These are phyloP conservation scores for Umbelopsis sp. DNA, from an alignment of 192 early-diverging fungal species.

Conservation along the genomic window DNA sequence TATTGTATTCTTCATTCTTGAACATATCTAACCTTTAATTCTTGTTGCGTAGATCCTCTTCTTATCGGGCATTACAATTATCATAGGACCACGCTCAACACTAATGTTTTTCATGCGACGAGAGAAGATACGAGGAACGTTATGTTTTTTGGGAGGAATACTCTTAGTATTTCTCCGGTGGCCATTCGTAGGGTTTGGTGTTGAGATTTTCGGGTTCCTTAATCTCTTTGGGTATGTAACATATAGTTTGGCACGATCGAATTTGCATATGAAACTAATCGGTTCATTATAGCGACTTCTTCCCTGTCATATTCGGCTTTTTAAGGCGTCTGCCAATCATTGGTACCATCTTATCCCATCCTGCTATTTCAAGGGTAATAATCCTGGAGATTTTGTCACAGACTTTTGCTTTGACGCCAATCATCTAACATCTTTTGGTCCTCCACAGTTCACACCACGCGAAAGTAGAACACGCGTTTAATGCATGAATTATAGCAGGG, in stretches of 20 bases:
- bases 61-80: slow-evolving; percentile 80
- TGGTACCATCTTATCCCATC: slow-evolving; percentile 83
- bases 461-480: slow-evolving; percentile 4
- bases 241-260: too few species aligned
- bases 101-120: slow-evolving; percentile 78
- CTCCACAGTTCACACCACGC: neutral
- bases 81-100: slow-evolving; percentile 87
- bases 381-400: neutral
- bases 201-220: slow-evolving; percentile 92
- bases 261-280: slow-evolving; percentile 1
- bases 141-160: slow-evolving; percentile 89
- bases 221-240: slow-evolving; percentile 88
- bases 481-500: neutral
- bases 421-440: too few species aligned
- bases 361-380: slow-evolving; percentile 73
- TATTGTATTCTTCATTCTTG: neutral
- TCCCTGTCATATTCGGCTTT: slow-evolving; percentile 86
- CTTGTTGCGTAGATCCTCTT: slow-evolving; percentile 73
- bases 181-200: slow-evolving; percentile 82
- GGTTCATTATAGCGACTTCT: slow-evolving; percentile 78
- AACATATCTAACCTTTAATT: neutral
- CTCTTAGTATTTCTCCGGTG: slow-evolving; percentile 85
- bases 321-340: slow-evolving; percentile 85
- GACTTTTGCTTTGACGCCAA: too few species aligned
- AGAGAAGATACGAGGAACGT: slow-evolving; percentile 85